These are phyloP conservation scores for Populus davidiana DNA, from an alignment of 345 rosid genomes.

Conservation along the genomic window DNA sequence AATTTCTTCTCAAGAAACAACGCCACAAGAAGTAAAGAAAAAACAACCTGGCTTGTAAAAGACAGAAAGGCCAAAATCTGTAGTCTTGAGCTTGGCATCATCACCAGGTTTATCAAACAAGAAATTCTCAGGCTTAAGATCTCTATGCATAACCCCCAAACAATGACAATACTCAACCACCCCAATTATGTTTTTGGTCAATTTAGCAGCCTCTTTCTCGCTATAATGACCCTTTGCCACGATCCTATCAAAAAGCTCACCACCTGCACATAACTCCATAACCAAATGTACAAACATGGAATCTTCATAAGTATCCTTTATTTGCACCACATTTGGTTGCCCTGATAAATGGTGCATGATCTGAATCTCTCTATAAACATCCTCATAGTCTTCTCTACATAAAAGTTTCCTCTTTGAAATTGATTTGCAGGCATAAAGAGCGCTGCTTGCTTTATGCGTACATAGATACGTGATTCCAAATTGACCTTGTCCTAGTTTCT, in stretches of 20 bases:
- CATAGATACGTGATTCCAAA: slow-evolving; percentile 87
- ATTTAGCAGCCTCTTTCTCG: slow-evolving; percentile 80
- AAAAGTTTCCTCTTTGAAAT: slow-evolving; percentile 88
- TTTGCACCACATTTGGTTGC: slow-evolving; percentile 74
- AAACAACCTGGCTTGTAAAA: slow-evolving; percentile 89
- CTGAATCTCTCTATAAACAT: slow-evolving; percentile 97
- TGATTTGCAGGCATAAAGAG: slow-evolving; percentile 78
- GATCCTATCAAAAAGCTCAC: slow-evolving; percentile 93
- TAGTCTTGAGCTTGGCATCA: slow-evolving; percentile 83
- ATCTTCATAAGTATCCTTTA: slow-evolving; percentile 89
- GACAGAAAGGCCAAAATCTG: slow-evolving; percentile 86
- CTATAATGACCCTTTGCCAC: slow-evolving; percentile 91
- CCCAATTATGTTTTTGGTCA: slow-evolving; percentile 78
- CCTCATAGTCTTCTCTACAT: slow-evolving; percentile 91
- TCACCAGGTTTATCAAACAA: slow-evolving; percentile 68
- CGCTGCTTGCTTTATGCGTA: slow-evolving; percentile 52
- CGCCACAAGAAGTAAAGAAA: neutral
- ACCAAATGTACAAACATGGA: slow-evolving; percentile 88
- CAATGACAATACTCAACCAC: slow-evolving; percentile 96
- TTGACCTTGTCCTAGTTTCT: slow-evolving; percentile 93
- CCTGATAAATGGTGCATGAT: slow-evolving; percentile 97
- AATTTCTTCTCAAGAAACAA: neutral
- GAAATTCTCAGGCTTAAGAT: slow-evolving; percentile 98
- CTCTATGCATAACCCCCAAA: slow-evolving; percentile 95
- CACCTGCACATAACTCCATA: slow-evolving; percentile 95